Percentiles rank a stretch among this genome's conserved stretches.
These are phyloP conservation scores for Ophiostoma quercus DNA, from an alignment of 2,329 filamentous ascomycete genomes.

Conservation along the genomic window DNA sequence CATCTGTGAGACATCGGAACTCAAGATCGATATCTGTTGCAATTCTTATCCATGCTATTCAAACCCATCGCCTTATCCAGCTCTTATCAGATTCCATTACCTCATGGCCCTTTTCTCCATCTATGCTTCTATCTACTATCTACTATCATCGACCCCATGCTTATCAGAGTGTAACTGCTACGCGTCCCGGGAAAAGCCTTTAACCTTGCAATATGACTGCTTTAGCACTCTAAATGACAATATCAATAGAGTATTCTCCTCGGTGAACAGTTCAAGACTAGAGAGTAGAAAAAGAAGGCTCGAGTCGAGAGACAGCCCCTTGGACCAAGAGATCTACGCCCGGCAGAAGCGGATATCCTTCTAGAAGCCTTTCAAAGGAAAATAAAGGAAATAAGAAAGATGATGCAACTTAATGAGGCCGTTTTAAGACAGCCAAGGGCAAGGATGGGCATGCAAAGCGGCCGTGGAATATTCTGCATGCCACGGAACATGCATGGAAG, in stretches of 20 bases:
- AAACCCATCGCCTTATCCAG: background rate
- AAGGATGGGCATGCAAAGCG: background rate
- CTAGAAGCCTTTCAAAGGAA: background rate
- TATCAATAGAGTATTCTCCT: background rate
- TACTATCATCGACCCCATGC: background rate
- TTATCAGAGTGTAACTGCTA: background rate
- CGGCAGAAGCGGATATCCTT: slow-evolving; percentile 5
- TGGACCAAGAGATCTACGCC: background rate
- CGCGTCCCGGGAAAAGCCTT: background rate
- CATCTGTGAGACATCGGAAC: no score
- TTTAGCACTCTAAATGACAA: background rate
- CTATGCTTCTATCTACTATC: background rate
- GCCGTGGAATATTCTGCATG: background rate
- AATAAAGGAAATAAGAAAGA: background rate
- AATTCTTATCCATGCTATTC: background rate
- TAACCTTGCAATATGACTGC: background rate
- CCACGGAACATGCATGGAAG: background rate
- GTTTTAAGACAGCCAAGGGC: background rate
- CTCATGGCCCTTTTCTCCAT: slow-evolving; percentile 2
- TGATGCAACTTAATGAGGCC: background rate
- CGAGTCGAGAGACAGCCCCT: background rate
- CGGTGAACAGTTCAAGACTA: background rate
- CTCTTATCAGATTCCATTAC: slow-evolving; percentile 5
- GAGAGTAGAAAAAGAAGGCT: background rate
- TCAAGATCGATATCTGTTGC: no score